These are phyloP conservation scores for Tuber microsphaerosporum DNA, from an alignment of 495 filamentous ascomycete genomes.

Conservation along the genomic window DNA sequence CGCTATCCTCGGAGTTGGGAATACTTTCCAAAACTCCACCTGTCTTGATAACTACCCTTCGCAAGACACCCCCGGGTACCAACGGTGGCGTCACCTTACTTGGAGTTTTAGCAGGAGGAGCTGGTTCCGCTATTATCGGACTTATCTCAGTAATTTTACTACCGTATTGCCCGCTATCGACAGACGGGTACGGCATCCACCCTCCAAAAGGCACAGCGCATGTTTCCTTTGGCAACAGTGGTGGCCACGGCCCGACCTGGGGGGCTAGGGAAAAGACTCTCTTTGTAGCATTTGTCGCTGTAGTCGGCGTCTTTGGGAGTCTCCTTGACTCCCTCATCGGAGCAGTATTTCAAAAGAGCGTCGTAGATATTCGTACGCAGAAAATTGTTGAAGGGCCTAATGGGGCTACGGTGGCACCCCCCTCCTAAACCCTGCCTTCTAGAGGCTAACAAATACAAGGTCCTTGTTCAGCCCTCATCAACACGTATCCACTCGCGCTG, in stretches of 20 bases:
- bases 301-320: conserved; percentile 50
- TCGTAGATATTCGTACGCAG: conserved; percentile 71
- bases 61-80: conserved; percentile 76
- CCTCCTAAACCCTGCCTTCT: background rate
- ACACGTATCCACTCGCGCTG: conserved; percentile 26
- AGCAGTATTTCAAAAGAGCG: conserved; percentile 75
- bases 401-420: conserved; percentile 46
- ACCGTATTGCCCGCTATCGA: conserved; percentile 55
- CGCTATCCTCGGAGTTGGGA: conserved; percentile 89
- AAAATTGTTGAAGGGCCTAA: conserved; percentile 86
- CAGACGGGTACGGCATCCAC: background rate
- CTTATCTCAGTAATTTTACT: conserved; percentile 57
- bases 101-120: conserved; percentile 65
- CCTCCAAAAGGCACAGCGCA: background rate
- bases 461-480: conserved; percentile 48
- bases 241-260: conserved; percentile 41
- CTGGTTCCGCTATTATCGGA: conserved; percentile 68
- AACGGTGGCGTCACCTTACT: conserved; percentile 79
- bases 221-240: conserved; percentile 18
- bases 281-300: conserved; percentile 47
- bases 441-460: conserved; percentile 47
- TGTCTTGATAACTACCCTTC: conserved; percentile 72
- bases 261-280: conserved; percentile 49
- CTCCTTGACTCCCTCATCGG: conserved; percentile 81
- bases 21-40: conserved; percentile 72